Evolutionary conservation across 257 asterid genomes (phyloP), one percentile per base, ranked within the genome.

Genomic region (Solanum virginianum): DNA sequence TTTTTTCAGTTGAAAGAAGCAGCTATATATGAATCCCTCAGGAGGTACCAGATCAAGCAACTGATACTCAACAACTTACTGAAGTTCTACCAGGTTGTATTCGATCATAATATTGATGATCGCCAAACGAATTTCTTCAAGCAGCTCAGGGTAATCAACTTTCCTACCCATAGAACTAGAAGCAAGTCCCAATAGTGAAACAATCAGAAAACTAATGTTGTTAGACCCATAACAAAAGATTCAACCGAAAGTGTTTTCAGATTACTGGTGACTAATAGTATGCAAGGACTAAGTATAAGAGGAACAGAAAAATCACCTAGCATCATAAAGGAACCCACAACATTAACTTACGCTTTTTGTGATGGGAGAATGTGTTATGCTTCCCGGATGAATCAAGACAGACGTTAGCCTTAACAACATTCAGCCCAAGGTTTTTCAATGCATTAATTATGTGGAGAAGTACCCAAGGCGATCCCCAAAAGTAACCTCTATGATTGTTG

Each of bases 111-210:
- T 96, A 92, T 94, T 95, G 91, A 96, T 96, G 84, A 96, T 92
- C 49, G 99, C 95, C 95, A 96, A 89, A 80, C 99, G 99, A 87
- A 96, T 96, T n/a, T 98, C 97, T 94, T 96, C 99, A 12, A 96
- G 99, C 90, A 95, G 89, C 91, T 96, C 99, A 12, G 99, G 97
- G 32, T 96, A 98, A 68, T 95, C 94, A 71, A 96, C 88, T 87
- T 96, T 96, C 89, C 98, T 93, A 68, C 99, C 99, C 26, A 96
- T 90, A 47, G 98, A 90, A 66, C 99, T 96, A 92, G 80, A 89
- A 86, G 15, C 47, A 51, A 77, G 45, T 15, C 15, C 6, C 62
- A 77, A 77, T 15, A 77, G 45, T 10, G 6, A 77, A 77, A 77
- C 63, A 1, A 49, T 77, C 14, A 77, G 47, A 77, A 77, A 77